Evolutionary conservation across 305 asterid species (phyloP).

Genomic region (Rubia tinctorum): DNA sequence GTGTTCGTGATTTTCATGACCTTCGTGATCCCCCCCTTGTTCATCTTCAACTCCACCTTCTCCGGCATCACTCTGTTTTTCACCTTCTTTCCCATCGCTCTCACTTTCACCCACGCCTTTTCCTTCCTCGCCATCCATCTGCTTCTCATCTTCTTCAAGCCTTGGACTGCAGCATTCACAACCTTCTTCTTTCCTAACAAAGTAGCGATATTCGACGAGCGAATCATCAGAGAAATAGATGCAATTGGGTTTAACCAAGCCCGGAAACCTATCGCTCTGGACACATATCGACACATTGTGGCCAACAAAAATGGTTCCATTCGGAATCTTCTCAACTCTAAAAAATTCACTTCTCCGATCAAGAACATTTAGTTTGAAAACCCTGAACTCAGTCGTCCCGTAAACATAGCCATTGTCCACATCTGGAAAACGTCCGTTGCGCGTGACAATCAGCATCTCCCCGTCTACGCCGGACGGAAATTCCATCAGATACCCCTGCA

Average conservation of each 20-base stretch:
- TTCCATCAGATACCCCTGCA: neutral
- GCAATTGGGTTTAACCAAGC: neutral
- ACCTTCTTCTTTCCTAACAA: neutral
- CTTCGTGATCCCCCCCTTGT: neutral
- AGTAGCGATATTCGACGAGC: neutral
- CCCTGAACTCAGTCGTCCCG: neutral
- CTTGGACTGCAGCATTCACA: neutral
- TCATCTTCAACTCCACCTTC: neutral
- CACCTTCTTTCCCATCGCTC: neutral
- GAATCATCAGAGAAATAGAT: neutral
- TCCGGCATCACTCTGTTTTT: neutral
- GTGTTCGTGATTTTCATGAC: no score
- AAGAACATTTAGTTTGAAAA: neutral
- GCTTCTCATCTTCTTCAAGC: neutral
- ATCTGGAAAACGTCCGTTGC: neutral
- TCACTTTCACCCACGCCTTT: neutral
- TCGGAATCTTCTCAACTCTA: neutral
- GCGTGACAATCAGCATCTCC: neutral
- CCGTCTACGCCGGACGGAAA: neutral
- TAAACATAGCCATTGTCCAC: no score
- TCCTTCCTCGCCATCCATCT: neutral
- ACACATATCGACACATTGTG: neutral
- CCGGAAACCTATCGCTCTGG: neutral
- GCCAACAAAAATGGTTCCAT: neutral
- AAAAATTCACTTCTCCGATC: neutral